Evolutionary conservation across 345 rosid species (phyloP).

Genomic region (Reutealis trisperma): DNA sequence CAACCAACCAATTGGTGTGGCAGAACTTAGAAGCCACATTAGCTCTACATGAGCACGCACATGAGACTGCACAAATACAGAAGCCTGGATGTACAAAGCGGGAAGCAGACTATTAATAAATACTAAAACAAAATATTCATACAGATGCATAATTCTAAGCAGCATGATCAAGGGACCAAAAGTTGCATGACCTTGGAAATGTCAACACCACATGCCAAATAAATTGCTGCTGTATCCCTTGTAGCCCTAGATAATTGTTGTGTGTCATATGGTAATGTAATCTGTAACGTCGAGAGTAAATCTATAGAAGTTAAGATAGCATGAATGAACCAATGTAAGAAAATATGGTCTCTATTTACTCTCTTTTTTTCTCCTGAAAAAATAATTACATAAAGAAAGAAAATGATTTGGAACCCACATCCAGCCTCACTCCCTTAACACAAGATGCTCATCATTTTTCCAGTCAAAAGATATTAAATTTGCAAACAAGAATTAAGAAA

Average conservation of each 20-base stretch:
- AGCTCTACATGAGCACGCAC: constrained; percentile 78
- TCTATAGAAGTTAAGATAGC: background rate
- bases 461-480: background rate
- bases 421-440: background rate
- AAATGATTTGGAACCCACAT: constrained; percentile 1
- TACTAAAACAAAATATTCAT: background rate
- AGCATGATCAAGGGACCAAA: constrained; percentile 10
- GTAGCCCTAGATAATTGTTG: constrained; percentile 68
- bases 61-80: constrained; percentile 90
- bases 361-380: background rate
- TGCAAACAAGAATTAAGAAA: background rate
- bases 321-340: background rate
- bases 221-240: constrained; percentile 83
- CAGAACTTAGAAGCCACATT: constrained; percentile 78
- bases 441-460: background rate
- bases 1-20: constrained; percentile 91
- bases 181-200: constrained; percentile 55
- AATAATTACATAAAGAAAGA: background rate
- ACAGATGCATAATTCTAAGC: background rate
- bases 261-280: constrained; percentile 72
- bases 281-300: constrained; percentile 37
- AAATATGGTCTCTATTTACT: background rate
- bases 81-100: constrained; percentile 56
- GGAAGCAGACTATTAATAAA: constrained; percentile 4
- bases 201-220: constrained; percentile 90